Conservation (phyloP, 495 filamentous ascomycete genomes). For the Pseudomonodictys pantanalensis region DNA sequence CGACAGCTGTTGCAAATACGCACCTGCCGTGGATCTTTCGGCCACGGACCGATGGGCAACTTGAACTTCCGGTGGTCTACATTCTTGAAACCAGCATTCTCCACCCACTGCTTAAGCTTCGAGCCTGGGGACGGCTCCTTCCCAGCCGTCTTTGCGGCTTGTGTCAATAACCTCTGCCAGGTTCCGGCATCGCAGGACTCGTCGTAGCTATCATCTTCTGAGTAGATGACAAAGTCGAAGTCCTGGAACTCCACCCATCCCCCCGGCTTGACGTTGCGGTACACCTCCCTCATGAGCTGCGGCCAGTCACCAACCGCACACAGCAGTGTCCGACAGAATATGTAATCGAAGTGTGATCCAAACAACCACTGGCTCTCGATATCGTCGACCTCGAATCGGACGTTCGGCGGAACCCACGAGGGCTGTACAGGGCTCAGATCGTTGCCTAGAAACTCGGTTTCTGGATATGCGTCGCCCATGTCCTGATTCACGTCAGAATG, state of each 20-base stretch:
- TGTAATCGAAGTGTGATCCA: constrained; percentile 25
- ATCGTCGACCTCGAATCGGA: constrained; percentile 32
- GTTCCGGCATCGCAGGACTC: constrained; percentile 2
- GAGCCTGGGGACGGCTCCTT: constrained; percentile 23
- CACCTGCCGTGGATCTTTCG: constrained; percentile 26
- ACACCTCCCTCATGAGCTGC: constrained; percentile 11
- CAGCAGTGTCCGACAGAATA: constrained; percentile 10
- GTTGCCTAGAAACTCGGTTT: constrained; percentile 25
- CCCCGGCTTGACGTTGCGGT: constrained; percentile 17
- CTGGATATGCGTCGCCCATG: constrained; percentile 14
- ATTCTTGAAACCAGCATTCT: constrained; percentile 34
- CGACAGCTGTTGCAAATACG: not conserved
- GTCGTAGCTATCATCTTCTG: constrained; percentile 34
- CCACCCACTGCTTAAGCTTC: constrained; percentile 26
- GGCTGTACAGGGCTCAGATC: constrained; percentile 31
- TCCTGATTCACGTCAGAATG: too few species aligned
- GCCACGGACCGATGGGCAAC: constrained; percentile 27
- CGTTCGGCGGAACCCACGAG: constrained; percentile 31
- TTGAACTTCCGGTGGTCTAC: constrained; percentile 20
- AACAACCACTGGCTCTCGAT: constrained; percentile 26
- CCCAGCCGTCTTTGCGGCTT: not conserved
- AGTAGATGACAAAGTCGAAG: constrained; percentile 15
- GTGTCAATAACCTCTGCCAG: constrained; percentile 5
- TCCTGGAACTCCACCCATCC: constrained; percentile 32
- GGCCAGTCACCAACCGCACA: constrained; percentile 23